A percentile compares a stretch with the other conserved stretches of the same genome.
phyloP scores from a whole-genome alignment of 2,329 filamentous ascomycete species.

The Curvularia lunata region DNA sequence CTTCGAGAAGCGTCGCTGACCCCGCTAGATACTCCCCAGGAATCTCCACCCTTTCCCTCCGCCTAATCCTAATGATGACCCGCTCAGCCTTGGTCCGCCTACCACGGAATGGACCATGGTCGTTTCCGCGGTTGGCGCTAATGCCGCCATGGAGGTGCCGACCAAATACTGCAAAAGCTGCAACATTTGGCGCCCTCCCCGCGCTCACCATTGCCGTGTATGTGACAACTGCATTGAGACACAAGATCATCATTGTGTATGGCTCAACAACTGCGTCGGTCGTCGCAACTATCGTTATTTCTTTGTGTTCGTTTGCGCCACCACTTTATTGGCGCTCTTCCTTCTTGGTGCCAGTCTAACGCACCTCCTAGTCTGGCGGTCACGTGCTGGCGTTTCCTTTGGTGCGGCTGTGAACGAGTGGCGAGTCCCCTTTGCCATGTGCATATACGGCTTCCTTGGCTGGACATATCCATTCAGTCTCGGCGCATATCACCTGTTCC shows the following conservation, averaged over 20 bases:
- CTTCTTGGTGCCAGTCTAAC: conserved; percentile 78
- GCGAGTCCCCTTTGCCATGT: conserved; percentile 84
- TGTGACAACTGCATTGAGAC: conserved; percentile 98
- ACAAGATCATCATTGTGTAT: conserved; percentile 97
- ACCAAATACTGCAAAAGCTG: conserved; percentile 98
- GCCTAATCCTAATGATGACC: conserved; percentile 75
- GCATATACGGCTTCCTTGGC: conserved; percentile 78
- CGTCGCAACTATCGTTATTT: conserved; percentile 98
- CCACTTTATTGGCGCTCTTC: conserved; percentile 77
- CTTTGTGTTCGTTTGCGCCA: conserved; percentile 84
- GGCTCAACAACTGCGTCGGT: conserved; percentile 98
- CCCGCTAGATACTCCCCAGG: conserved; percentile 78
- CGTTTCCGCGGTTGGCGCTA: conserved; percentile 73
- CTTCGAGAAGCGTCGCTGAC: conserved; percentile 24
- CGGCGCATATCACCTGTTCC: conserved; percentile 86
- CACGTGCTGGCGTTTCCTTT: conserved; percentile 70
- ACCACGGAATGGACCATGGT: conserved; percentile 95
- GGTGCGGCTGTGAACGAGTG: conserved; percentile 70
- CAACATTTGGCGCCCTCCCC: conserved; percentile 94
- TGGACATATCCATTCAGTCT: conserved; percentile 83
- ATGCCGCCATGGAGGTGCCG: conserved; percentile 94
- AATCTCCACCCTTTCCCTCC: conserved; percentile 91
- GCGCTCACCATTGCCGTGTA: conserved; percentile 92
- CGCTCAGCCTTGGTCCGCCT: conserved; percentile 78
- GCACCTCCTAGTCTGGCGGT: conserved; percentile 77